Base-by-base conservation (phyloP, 495 filamentous ascomycete genomes). In the Neurospora intermedia region DNA sequence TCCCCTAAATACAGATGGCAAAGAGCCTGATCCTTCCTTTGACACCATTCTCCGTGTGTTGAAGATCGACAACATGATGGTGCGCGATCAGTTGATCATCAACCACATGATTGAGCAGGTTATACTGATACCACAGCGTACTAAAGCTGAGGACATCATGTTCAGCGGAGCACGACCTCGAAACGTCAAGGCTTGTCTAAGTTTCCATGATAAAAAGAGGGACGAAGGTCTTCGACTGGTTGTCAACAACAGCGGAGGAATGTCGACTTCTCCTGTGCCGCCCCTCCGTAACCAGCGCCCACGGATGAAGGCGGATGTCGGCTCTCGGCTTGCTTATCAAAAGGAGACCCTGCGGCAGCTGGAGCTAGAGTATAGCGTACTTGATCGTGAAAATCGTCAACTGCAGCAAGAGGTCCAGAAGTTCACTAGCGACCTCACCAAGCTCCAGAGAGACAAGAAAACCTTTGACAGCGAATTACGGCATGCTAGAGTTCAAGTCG, bases 81-180 rank as follows among this genome's bases (percentile, higher is more conserved):
- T 96, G 31, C 89, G 89, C 43, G 90, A 91, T 73, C 91, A 94
- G 70, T 82, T 98, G 41, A 91, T 99, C 79, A 93, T 99, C 79
- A 90, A 89, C 71, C 86, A 94, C 76, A 81, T 84, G 9, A 92
- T 97, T 66, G 96, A 99, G 72, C 94, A 98, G 77, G 89, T 90
- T 13, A 85, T 97, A 11, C 80, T 99, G 3, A 89, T 98, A 66
- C 86, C 89, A 59, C 81, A 89, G 54, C 83, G 92, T 20, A 77
- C 84, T 13, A 85, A 92, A 71, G 96, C 91, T 2, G 83, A 90
- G 27, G 80, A 87, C 3, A 86, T 91, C 41, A 92, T 98, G 85
- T 91, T 91, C 76, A 85, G 87, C 62, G 87, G 87, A 9, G 77
- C 82, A 43, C 84, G 82, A 40, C 88, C 91, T 4, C 84, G 81